A percentile compares a stretch with the other conserved stretches of the same genome.
Conservation (phyloP, 2,329 filamentous ascomycete species). For the Penicillium sp. region DNA sequence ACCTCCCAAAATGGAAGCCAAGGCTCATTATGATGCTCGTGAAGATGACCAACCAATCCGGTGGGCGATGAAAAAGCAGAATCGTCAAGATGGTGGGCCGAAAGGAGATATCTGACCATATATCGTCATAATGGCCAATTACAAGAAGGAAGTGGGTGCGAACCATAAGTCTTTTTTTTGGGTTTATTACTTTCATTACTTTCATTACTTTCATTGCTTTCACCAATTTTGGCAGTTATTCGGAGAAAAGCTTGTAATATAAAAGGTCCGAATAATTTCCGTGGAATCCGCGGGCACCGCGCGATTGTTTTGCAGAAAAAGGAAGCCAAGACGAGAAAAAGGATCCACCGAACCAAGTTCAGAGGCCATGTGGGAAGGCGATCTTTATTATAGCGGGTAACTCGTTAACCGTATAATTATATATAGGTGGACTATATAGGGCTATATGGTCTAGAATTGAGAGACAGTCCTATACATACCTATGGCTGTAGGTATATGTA, state of each 20-base stretch:
- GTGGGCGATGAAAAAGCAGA: background rate
- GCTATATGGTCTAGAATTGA: background rate
- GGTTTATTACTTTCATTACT: too few relatives aligned
- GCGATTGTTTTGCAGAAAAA: constrained; percentile 15
- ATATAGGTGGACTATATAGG: background rate
- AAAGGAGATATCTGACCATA: background rate
- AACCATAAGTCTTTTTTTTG: background rate
- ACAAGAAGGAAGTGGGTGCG: background rate
- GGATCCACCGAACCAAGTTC: background rate
- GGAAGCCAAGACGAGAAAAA: constrained; percentile 27
- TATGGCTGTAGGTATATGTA: too few relatives aligned
- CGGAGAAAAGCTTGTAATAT: background rate
- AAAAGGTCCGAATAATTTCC: background rate
- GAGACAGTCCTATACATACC: background rate
- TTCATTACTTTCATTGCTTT: background rate
- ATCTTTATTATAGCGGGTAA: background rate
- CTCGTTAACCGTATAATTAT: background rate
- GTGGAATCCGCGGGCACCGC: constrained; percentile 17
- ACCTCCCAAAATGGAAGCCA: background rate
- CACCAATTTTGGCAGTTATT: constrained; percentile 17
- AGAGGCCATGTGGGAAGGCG: background rate
- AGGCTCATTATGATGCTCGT: background rate
- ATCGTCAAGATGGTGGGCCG: background rate
- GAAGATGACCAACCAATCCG: background rate
- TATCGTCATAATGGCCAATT: constrained; percentile 6